A percentile compares a stretch with the other conserved stretches of the same genome.
phyloP scores from a whole-genome alignment of 78 protist species.

The Dictyostelium brefeldianum region DNA sequence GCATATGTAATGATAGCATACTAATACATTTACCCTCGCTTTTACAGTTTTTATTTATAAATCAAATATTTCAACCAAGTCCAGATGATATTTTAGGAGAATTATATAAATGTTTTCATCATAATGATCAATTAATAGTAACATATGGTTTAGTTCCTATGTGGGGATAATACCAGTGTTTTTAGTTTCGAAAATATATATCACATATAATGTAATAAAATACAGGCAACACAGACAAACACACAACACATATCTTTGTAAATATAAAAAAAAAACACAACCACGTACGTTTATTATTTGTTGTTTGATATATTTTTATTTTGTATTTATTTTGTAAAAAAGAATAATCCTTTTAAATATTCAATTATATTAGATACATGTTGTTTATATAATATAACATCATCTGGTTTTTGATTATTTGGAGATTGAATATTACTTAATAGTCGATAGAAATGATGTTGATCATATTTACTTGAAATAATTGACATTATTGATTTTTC shows the following conservation, averaged over 20 bases:
- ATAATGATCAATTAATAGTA: slow-evolving; percentile 71
- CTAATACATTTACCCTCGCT: neutral
- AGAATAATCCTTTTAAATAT: neutral
- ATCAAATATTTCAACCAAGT: slow-evolving; percentile 80
- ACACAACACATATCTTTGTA: neutral
- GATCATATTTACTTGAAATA: neutral
- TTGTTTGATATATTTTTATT: neutral
- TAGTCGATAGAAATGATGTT: neutral
- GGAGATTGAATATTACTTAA: neutral
- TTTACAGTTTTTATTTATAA: slow-evolving; percentile 68
- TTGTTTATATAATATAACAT: neutral
- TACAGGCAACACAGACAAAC: too few relatives aligned
- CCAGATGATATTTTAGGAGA: slow-evolving; percentile 79
- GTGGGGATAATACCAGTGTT: slow-evolving; percentile 42
- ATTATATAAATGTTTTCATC: slow-evolving; percentile 70
- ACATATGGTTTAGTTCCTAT: slow-evolving; percentile 44
- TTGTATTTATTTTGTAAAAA: neutral
- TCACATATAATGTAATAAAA: too few relatives aligned
- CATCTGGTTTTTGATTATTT: neutral
- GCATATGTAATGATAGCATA: neutral
- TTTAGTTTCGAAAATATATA: too few relatives aligned
- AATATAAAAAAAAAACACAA: neutral
- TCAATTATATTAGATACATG: neutral
- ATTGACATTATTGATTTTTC: neutral
- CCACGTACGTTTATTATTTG: neutral